Base-by-base conservation (phyloP, 1,139 yeast species). In the Taphrina betulina region DNA sequence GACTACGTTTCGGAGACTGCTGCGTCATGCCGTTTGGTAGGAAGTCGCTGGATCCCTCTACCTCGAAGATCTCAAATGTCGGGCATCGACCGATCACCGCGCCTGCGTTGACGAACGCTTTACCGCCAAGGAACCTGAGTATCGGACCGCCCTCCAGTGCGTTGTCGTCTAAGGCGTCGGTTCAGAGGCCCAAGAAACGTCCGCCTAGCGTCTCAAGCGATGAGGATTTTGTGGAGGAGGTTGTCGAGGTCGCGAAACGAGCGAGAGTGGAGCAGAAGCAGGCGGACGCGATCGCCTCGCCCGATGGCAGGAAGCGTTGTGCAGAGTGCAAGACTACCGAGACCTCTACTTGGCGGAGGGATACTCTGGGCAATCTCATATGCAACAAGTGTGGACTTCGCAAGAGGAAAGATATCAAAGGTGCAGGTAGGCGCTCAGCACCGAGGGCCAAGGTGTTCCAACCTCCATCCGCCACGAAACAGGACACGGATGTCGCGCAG, bases 21-120 rank as follows among this genome's bases (percentile, higher is more conserved):
- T n/a, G n/a, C n/a, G n/a, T n/a, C n/a, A 41, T 41, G 45, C 45
- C 45, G 20, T 41, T 41, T 41, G 45, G 45, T 23, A 41, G 28
- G 45, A 24, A 28, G 26, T 8, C 16, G 7, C 45, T 22, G 45
- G 45, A 26, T 34, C 16, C 45, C 5, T 16, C 34, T 16, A 24
- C 5, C 33, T 23, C 17, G 45, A 34, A 10, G 33, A 24, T 2
- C 17, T 23, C 34, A 17, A 19, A 12, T 26, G 22, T 17, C 34
- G 45, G 26, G 2, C n/a, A n/a, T n/a, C n/a, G n/a, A n/a, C n/a
- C n/a, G n/a, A n/a, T n/a, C n/a, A n/a, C n/a, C n/a, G n/a, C n/a
- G n/a, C n/a, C n/a, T n/a, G n/a, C n/a, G n/a, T n/a, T n/a, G n/a
- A n/a, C n/a, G n/a, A 28, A 14, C 33, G 34, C 33, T 33, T 17